These are phyloP conservation scores for Penicillium waksmanii DNA, from an alignment of 495 filamentous ascomycete genomes.

Conservation along the genomic window DNA sequence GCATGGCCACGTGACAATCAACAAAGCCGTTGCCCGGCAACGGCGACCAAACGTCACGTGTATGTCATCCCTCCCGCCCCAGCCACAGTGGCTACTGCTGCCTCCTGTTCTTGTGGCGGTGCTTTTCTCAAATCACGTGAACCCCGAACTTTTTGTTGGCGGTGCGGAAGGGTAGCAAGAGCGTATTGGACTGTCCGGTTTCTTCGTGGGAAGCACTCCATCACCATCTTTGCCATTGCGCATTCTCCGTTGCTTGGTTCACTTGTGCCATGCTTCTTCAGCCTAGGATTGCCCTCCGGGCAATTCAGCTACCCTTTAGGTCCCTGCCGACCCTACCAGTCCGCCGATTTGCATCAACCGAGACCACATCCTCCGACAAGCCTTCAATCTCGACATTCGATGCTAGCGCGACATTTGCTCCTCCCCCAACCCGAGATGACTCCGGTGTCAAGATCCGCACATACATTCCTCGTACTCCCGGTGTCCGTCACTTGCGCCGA, in stretches of 20 bases:
- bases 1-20: not conserved
- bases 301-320: constrained; percentile 53
- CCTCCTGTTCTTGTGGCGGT: not conserved
- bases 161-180: not conserved
- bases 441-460: constrained; percentile 61
- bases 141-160: constrained; percentile 29
- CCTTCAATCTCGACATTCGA: constrained; percentile 37
- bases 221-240: constrained; percentile 1
- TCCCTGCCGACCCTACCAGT: constrained; percentile 40
- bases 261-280: constrained; percentile 59
- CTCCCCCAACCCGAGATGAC: constrained; percentile 47
- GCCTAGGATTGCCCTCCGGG: constrained; percentile 60
- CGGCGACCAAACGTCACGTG: not conserved
- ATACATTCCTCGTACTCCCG: constrained; percentile 94
- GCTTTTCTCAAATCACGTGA: constrained; percentile 18
- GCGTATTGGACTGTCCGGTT: not conserved
- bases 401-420: constrained; percentile 46
- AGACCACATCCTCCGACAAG: constrained; percentile 38
- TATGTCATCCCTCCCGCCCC: not conserved
- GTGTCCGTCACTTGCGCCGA: constrained; percentile 85
- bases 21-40: constrained; percentile 24
- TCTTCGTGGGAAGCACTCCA: constrained; percentile 3
- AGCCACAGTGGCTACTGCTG: not conserved
- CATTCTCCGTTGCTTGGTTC: constrained; percentile 2
- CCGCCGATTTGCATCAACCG: constrained; percentile 60